Percentiles rank a stretch among this genome's conserved stretches.
These are phyloP conservation scores for Kuraishia ogatae DNA, from an alignment of 805 yeast species.

Conservation along the genomic window DNA sequence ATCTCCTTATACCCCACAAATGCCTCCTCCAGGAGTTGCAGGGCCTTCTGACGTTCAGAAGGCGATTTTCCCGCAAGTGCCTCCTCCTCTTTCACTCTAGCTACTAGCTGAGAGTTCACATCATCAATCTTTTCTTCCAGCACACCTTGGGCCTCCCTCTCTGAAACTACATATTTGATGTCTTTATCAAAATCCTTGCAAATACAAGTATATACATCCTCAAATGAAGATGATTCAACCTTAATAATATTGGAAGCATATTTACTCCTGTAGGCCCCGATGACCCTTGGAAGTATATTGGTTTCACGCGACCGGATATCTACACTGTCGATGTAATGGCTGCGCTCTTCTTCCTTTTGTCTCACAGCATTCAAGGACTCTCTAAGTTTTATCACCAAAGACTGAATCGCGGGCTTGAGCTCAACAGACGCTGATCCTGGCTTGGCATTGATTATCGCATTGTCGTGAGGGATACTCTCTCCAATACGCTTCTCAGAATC, in stretches of 20 bases:
- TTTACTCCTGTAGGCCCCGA: slow-evolving; percentile 34
- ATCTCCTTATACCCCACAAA: slow-evolving; percentile 47
- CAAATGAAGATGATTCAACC: slow-evolving; percentile 23
- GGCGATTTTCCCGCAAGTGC: slow-evolving; percentile 4
- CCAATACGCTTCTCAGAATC: slow-evolving; percentile 15
- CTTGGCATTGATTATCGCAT: slow-evolving; percentile 2
- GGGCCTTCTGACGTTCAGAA: slow-evolving; percentile 33
- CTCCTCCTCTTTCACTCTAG: slow-evolving; percentile 4
- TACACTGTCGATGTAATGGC: slow-evolving; percentile 29
- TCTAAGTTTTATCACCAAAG: slow-evolving; percentile 26
- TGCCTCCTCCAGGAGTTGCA: slow-evolving; percentile 43
- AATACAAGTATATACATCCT: slow-evolving; percentile 31
- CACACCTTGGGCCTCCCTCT: slow-evolving; percentile 22
- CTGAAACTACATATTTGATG: slow-evolving; percentile 32
- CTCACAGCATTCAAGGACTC: slow-evolving; percentile 21
- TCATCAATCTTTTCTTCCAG: slow-evolving; percentile 30
- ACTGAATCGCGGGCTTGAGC: slow-evolving; percentile 23
- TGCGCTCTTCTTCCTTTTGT: slow-evolving; percentile 27
- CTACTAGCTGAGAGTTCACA: slow-evolving; percentile 20
- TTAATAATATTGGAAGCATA: slow-evolving; percentile 11
- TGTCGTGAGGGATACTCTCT: slow-evolving; percentile 15
- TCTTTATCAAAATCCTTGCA: slow-evolving; percentile 39
- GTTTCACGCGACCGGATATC: slow-evolving; percentile 36
- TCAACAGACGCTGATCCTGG: slow-evolving; percentile 16
- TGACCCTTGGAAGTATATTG: slow-evolving; percentile 43